Base-by-base conservation (phyloP, 2,329 filamentous ascomycete genomes). In the Nigrospora osmanthi region DNA sequence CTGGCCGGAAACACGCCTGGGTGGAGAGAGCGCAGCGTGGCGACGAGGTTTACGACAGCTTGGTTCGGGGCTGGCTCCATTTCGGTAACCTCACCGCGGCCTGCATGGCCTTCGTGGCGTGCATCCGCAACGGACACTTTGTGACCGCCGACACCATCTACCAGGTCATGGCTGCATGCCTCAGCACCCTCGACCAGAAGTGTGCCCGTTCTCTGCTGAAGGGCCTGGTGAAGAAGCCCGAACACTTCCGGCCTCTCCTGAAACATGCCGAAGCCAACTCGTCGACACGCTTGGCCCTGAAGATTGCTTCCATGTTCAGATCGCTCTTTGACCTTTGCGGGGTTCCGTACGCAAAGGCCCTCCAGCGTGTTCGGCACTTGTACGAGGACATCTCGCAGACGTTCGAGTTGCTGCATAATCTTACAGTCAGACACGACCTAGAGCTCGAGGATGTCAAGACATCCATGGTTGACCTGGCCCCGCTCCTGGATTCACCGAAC, bases 61-160 rank as follows among this genome's bases (percentile, higher is more conserved):
- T 78, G 3, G 61, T 80, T 19, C 54, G 62, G 35, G 71, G 73
- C 2, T 63, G 80, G 42, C 55, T 80, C 11, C 64, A 69, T 35
- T 72, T 77, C 36, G 66, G 53, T 15, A 49, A 59, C 15, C 15
- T 59, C 6, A 50, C 49, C 12, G 50, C 50, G 39, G 60, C 60
- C 17, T 47, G 51, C 38, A 58, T 52, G 55, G 48, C 51, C 0
- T 59, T 62, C 43, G 39, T 61, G 34, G 54, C 57, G 6, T 57
- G 54, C 39, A 35, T 63, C 15, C 58, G 55, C 14, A 47, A 51
- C 14, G 49, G 52, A 13, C 41, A 43, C 19, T 45, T 38, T 6
- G 42, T 60, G 30, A 45, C 56, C 17, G 28, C 52, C 14, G 43
- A 50, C 35, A 59, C 58, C 1, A 45, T 61, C 11, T 49, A 57